Percentiles rank a stretch among this genome's conserved stretches.
Conservation (phyloP, 768 basidiomycete genomes). For the Phaffia tasmanica region DNA sequence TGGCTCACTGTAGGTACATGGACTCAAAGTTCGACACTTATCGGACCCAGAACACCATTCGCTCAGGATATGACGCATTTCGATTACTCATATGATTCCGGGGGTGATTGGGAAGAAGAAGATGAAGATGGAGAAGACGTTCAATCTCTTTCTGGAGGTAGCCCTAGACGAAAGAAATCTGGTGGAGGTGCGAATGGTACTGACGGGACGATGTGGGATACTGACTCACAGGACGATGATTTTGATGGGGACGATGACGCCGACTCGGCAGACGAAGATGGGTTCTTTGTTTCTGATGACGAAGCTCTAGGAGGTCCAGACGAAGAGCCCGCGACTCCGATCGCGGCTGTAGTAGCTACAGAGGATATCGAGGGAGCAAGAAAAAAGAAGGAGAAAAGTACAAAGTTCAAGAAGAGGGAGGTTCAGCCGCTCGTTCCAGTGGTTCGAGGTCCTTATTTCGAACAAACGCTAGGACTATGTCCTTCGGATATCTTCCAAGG, state of each 20-base stretch:
- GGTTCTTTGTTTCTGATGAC: constrained; percentile 37
- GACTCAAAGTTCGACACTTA: constrained; percentile 64
- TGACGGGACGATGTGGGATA: constrained; percentile 20
- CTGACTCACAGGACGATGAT: constrained; percentile 81
- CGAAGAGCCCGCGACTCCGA: constrained; percentile 44
- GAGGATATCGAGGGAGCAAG: constrained; percentile 15
- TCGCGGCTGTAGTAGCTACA: constrained; percentile 31
- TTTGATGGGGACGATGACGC: constrained; percentile 47
- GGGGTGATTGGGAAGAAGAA: constrained; percentile 82
- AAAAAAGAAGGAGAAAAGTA: constrained; percentile 30
- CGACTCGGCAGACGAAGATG: constrained; percentile 51
- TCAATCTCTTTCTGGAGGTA: constrained; percentile 15
- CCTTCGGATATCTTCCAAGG: constrained; percentile 58
- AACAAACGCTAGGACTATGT: constrained; percentile 54
- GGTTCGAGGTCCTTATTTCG: constrained; percentile 73
- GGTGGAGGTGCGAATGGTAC: neutral
- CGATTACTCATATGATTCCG: constrained; percentile 89
- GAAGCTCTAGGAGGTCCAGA: constrained; percentile 42
- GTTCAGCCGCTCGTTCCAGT: constrained; percentile 56
- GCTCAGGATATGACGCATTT: constrained; percentile 60
- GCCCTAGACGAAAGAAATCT: constrained; percentile 3
- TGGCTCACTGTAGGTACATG: constrained; percentile 50
- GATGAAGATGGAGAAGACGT: constrained; percentile 55
- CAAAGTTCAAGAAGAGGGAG: constrained; percentile 53
- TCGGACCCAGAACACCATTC: constrained; percentile 77